phyloP scores from a whole-genome alignment of 352 stramenopile species.

The Phytophthora pluvialis region DNA sequence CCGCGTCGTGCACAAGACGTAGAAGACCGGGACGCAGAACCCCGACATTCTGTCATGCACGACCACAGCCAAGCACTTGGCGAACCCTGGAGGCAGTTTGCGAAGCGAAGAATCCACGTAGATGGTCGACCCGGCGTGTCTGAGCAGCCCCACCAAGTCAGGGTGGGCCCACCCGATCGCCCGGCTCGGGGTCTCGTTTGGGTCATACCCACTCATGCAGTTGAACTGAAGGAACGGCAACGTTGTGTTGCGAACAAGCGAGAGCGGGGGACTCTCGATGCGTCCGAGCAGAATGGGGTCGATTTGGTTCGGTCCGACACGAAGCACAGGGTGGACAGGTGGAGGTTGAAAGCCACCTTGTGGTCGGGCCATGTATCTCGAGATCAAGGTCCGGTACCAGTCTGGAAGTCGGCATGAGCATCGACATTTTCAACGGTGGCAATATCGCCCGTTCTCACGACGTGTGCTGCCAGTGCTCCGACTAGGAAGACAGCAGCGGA shows the following conservation, averaged over 20 bases:
- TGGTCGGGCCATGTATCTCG: not conserved
- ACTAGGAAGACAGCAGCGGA: no score
- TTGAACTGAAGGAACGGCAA: slow-evolving; percentile 10
- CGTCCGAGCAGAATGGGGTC: slow-evolving; percentile 9
- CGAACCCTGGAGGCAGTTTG: slow-evolving; percentile 23
- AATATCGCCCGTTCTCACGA: no score
- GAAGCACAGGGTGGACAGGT: not conserved
- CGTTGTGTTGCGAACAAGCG: not conserved
- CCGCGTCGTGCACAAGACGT: slow-evolving; percentile 4
- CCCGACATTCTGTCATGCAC: slow-evolving; percentile 2
- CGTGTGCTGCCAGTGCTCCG: no score
- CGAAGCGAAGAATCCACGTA: slow-evolving; percentile 26
- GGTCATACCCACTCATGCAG: not conserved
- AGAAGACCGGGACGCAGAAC: slow-evolving; percentile 5
- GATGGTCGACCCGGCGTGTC: slow-evolving; percentile 17
- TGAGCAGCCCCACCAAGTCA: slow-evolving; percentile 15
- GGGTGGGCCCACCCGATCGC: slow-evolving; percentile 23
- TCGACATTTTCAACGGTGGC: no score
- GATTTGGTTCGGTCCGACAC: not conserved
- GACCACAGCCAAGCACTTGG: slow-evolving; percentile 8
- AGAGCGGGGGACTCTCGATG: slow-evolving; percentile 3
- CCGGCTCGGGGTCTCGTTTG: not conserved
- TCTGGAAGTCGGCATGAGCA: no score
- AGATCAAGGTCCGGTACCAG: no score
- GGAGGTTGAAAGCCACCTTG: not conserved